Evolutionary conservation across 345 rosid genomes (phyloP).

Genomic region (Citrus reticulata): DNA sequence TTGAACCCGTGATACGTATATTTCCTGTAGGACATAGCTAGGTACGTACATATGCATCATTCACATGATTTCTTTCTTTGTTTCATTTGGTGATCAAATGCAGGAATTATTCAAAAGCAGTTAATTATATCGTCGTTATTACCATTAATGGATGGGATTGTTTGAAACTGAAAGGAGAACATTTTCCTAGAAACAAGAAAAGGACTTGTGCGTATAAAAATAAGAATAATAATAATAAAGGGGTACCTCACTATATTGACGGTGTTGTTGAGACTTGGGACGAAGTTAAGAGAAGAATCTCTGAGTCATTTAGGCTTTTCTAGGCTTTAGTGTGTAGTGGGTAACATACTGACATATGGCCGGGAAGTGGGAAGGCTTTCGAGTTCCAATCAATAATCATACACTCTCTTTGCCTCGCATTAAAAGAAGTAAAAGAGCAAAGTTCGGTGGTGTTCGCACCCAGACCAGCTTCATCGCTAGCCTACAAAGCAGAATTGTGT

Average conservation of each 20-base stretch:
- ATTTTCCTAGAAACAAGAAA: slow-evolving; percentile 14
- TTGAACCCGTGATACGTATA: background rate
- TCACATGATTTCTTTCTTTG: background rate
- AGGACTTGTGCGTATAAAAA: slow-evolving; percentile 4
- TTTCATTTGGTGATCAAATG: background rate
- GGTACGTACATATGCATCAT: background rate
- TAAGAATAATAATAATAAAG: background rate
- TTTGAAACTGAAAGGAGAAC: background rate
- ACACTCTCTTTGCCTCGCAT: slow-evolving; percentile 15
- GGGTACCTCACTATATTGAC: slow-evolving; percentile 1
- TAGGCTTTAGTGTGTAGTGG: no score
- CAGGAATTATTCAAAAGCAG: no score
- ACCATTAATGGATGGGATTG: no score
- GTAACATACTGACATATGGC: background rate
- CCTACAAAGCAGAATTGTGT: slow-evolving; percentile 4
- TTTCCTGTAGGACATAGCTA: background rate
- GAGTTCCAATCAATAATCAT: no score
- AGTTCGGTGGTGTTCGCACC: slow-evolving; percentile 9
- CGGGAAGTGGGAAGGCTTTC: slow-evolving; percentile 19
- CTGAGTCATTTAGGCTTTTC: background rate
- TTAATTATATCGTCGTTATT: no score
- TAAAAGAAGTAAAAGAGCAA: slow-evolving; percentile 33
- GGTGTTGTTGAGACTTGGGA: background rate
- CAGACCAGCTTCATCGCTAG: background rate
- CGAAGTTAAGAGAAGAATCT: slow-evolving; percentile 10